Percentiles rank a stretch among this genome's conserved stretches.
Conservation (phyloP, 2,329 filamentous ascomycete species). For the Phialemonium atrogriseum region DNA sequence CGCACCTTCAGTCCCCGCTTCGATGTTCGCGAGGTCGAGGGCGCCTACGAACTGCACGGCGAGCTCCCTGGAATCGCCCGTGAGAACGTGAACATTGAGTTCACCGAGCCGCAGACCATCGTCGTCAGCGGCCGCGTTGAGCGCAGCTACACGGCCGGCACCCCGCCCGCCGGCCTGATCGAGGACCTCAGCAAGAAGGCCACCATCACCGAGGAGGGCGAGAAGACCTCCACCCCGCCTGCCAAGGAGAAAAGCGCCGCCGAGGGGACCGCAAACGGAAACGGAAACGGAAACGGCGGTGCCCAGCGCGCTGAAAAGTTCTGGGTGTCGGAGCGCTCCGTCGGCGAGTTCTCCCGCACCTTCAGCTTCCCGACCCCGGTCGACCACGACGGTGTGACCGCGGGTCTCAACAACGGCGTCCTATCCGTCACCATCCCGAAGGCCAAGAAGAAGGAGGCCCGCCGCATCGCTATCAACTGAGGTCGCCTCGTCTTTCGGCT, state of each 20-base stretch:
- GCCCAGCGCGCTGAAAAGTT: conserved; percentile 38
- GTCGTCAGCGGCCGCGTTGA: conserved; percentile 63
- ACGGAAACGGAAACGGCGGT: conserved; percentile 12
- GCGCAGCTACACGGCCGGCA: conserved; percentile 50
- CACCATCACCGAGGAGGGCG: conserved; percentile 31
- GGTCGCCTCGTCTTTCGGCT: too few species aligned
- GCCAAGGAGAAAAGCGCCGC: conserved; percentile 24
- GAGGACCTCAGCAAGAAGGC: conserved; percentile 29
- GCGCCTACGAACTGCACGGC: conserved; percentile 68
- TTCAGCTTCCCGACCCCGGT: conserved; percentile 61
- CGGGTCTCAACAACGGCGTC: conserved; percentile 57
- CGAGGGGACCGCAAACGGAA: conserved; percentile 6
- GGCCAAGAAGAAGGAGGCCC: conserved; percentile 48
- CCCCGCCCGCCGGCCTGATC: conserved; percentile 38
- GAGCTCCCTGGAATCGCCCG: conserved; percentile 71
- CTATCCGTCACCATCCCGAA: conserved; percentile 59
- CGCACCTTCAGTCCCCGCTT: conserved; percentile 67
- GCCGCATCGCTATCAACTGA: conserved; percentile 48
- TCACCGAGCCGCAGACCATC: conserved; percentile 67
- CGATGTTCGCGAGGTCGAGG: conserved; percentile 63
- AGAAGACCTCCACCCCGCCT: conserved; percentile 25
- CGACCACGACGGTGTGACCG: conserved; percentile 53
- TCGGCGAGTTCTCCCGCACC: conserved; percentile 59
- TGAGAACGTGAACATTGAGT: conserved; percentile 69
- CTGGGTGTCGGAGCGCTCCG: conserved; percentile 61